Evolutionary conservation across 179 eudicot genomes (phyloP), one percentile per base, ranked within the genome.

Genomic region (Silene noctiflora): DNA sequence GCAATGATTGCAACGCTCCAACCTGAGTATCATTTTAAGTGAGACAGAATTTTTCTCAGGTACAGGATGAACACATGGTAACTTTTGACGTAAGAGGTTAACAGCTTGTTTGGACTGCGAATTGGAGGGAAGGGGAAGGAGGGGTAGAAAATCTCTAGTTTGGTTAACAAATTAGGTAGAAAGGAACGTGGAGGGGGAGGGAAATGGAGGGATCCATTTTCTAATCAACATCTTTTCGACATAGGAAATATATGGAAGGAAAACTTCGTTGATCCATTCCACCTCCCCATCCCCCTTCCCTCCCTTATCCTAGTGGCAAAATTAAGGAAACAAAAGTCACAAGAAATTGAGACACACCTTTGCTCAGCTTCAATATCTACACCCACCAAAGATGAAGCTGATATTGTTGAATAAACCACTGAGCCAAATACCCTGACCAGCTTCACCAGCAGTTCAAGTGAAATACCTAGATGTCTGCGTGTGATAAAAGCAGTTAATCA

Each of bases 301-400:
- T 33, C 39, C 39, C 39, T 33, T 33, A 4, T 1, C 39, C 39
- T 4, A 33, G 16, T 13, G 53, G 27, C 20, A 16, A 75, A n/a
- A 21, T 1, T 14, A 8, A 16, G 8, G 51, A 24, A 11, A 62
- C 33, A 22, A 51, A 60, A 51, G 73, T 21, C 39, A 55, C 27
- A 48, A 11, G 10, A 48, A 72, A 78, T 60, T 33, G 64, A 42
- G 16, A 48, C 84, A 69, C 69, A 95, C 99, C 99, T 93, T 83
- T 93, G 92, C 83, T 95, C 99, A 59, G 97, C 97, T 85, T 95
- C 97, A 76, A 95, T 91, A 83, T 95, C 97, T 20, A 95, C 98
- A 33, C 99, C 99, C 76, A 95, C 98, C 27, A 92, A 84, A 69
- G 99, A 83, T 56, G 97, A 86, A 29, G 96, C 95, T 63, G 97